Base-by-base conservation (phyloP, 2,329 filamentous ascomycete genomes). In the Aspergillus sclerotialis region DNA sequence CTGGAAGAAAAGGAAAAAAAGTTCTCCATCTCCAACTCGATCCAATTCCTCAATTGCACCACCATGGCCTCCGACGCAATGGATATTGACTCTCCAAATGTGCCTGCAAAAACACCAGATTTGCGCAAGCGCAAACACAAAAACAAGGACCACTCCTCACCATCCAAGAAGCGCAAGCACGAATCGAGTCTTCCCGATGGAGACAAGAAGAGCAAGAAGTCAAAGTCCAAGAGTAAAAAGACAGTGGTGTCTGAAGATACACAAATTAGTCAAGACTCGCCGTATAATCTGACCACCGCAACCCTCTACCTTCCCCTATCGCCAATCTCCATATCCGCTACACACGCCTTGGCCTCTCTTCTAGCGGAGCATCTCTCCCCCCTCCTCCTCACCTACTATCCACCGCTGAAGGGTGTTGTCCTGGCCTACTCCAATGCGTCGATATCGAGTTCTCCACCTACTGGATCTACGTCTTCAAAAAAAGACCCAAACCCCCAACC, bases 221-320 rank as follows among this genome's bases (percentile, higher is more conserved):
- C 46, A 31, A 51, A 49, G 28, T 61, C 61, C 38, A 62, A 58
- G 42, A 52, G 52, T 40, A 61, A 62, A 49, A 53, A 58, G 35
- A 50, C 58, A 36, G 55, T 56, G 40, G 44, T 49, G 41, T 31
- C 36, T 33, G 39, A 48, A 38, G 40, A 42, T 28, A 38, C 48
- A 30, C 34, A 42, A n/a, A 44, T 45, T 63, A 38, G 60, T 60
- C 32, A 65, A 61, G 43, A 55, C 32, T 84, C 82, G 28, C 84
- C 89, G 11, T 90, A 94, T 63, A 79, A 80, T 56, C 76, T 78
- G 17, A 82, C 90, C 52, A 87, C 82, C 14, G 76, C 86, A 27
- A 89, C 89, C 2, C 75, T 94, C 49, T 80, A 78, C 54, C 64
- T 81, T 38, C 68, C 75, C 4, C 65, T 80, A 35, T 71, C 76